Conservation (phyloP, 495 filamentous ascomycete species). For the Talaromyces borbonicus region DNA sequence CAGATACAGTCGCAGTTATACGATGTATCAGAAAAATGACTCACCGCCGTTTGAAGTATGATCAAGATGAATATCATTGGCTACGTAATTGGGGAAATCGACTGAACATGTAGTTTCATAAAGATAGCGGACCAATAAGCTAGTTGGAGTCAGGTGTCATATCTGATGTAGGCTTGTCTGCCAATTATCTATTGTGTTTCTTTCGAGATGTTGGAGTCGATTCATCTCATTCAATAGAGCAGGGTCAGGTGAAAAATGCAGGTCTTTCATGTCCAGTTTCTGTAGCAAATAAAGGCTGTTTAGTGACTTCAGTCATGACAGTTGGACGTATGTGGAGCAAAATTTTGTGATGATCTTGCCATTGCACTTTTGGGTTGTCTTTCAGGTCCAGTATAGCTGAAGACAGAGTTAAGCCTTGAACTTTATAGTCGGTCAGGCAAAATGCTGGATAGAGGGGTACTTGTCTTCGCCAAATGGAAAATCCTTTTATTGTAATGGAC, state of each 20-base stretch:
- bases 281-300: conserved; percentile 9
- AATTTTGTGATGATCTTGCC: conserved; percentile 7
- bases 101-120: too few relatives aligned
- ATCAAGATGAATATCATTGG: neutral
- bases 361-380: neutral
- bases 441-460: conserved; percentile 10
- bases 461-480: conserved; percentile 11
- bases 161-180: neutral
- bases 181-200: neutral
- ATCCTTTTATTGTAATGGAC: conserved; percentile 12
- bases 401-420: conserved; percentile 9
- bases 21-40: neutral
- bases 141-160: neutral
- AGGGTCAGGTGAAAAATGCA: conserved; percentile 6
- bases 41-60: too few relatives aligned
- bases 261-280: conserved; percentile 8
- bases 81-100: neutral
- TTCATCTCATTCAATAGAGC: conserved; percentile 7
- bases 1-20: neutral
- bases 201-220: conserved; percentile 5
- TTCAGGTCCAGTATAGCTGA: conserved; percentile 12
- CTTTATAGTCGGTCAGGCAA: conserved; percentile 13
- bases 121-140: neutral
- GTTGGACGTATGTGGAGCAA: conserved; percentile 11
- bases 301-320: conserved; percentile 11